These are phyloP conservation scores for Elsinoe ampelina DNA, from an alignment of 2,329 filamentous ascomycete genomes.

Conservation along the genomic window DNA sequence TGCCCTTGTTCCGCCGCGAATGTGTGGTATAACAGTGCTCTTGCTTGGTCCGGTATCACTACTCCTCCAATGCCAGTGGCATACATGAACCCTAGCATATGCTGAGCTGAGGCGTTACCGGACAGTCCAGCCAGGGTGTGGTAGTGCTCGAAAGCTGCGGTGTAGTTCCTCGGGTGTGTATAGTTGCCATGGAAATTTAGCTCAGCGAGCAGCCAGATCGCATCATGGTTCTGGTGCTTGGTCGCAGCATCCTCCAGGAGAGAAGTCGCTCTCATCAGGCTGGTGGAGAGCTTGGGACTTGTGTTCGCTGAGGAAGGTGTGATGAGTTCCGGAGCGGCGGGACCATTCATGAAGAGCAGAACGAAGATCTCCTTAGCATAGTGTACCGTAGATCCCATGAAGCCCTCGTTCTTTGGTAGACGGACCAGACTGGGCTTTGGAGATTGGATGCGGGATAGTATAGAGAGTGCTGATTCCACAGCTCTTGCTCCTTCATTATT, in stretches of 20 bases:
- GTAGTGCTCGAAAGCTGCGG: conserved; percentile 72
- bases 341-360: conserved; percentile 56
- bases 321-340: conserved; percentile 37
- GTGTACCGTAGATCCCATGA: conserved; percentile 48
- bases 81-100: conserved; percentile 94
- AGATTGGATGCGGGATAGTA: conserved; percentile 35
- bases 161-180: conserved; percentile 73
- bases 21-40: conserved; percentile 85
- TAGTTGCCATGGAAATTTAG: conserved; percentile 97
- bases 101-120: conserved; percentile 86
- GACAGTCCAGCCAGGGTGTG: conserved; percentile 62
- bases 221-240: conserved; percentile 58
- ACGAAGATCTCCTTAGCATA: conserved; percentile 55
- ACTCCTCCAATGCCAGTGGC: conserved; percentile 80
- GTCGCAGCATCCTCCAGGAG: conserved; percentile 50
- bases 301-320: conserved; percentile 29
- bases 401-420: conserved; percentile 45
- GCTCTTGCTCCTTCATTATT: conserved; percentile 26
- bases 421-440: conserved; percentile 29
- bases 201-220: conserved; percentile 79
- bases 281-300: conserved; percentile 38
- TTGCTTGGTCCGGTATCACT: conserved; percentile 78
- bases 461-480: conserved; percentile 32
- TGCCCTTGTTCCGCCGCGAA: conserved; percentile 81
- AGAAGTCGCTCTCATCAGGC: conserved; percentile 48